phyloP scores from a whole-genome alignment of 805 yeast genomes.

The Metschnikowia arizonensis region DNA sequence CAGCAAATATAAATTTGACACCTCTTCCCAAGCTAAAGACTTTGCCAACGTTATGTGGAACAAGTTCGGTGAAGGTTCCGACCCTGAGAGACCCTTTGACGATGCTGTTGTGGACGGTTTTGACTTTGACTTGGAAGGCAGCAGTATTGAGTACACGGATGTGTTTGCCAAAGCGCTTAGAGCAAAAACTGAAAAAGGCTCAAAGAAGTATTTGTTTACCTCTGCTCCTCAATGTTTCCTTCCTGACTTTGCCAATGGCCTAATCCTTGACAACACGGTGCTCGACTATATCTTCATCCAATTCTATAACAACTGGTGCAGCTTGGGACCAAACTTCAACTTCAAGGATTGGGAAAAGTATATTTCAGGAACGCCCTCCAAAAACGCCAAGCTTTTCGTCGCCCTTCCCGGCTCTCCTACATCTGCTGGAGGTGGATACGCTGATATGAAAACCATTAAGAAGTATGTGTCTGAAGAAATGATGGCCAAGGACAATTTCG shows the following conservation, averaged over 20 bases:
- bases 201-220: slow-evolving; percentile 66
- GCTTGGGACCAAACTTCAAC: slow-evolving; percentile 46
- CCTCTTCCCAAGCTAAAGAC: slow-evolving; percentile 50
- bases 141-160: slow-evolving; percentile 49
- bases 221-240: slow-evolving; percentile 93
- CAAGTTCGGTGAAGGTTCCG: slow-evolving; percentile 35
- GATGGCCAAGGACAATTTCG: slow-evolving; percentile 36
- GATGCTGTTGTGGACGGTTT: slow-evolving; percentile 68
- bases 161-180: slow-evolving; percentile 50
- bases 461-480: slow-evolving; percentile 13
- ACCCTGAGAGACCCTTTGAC: slow-evolving; percentile 22
- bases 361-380: slow-evolving; percentile 58
- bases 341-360: slow-evolving; percentile 62
- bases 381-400: slow-evolving; percentile 63
- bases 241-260: slow-evolving; percentile 62
- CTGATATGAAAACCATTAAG: slow-evolving; percentile 21
- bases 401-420: slow-evolving; percentile 59
- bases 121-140: slow-evolving; percentile 62
- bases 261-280: slow-evolving; percentile 44
- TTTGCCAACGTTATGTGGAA: slow-evolving; percentile 46
- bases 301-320: slow-evolving; percentile 81
- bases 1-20: slow-evolving; percentile 51
- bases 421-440: slow-evolving; percentile 59
- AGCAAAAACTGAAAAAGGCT: slow-evolving; percentile 8
- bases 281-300: slow-evolving; percentile 83